Base-by-base conservation (phyloP, 2,329 filamentous ascomycete species). In the Chaetomium sp. region DNA sequence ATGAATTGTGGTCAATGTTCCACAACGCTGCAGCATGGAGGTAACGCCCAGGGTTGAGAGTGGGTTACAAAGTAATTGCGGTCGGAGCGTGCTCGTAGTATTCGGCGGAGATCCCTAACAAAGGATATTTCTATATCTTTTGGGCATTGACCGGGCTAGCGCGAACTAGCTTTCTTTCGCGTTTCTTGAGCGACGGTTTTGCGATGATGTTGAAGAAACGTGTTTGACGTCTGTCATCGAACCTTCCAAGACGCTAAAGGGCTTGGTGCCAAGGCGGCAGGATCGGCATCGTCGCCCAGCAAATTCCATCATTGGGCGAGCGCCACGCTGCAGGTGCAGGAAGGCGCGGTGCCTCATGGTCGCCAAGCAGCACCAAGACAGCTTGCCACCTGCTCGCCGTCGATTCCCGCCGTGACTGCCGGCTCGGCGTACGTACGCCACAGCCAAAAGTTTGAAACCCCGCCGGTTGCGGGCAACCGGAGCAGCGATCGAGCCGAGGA, bases 381-480 rank as follows among this genome's bases (percentile, higher is more conserved):
- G 23, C 47, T 19, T 9, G 49, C 58, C 57, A 59, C 16, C 38
- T 45, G 57, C 27, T 59, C 29, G 53, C 21, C 31, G 42, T 60
- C 53, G 27, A 53, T 29, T 64, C 50, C 59, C 59, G 61, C 33
- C 47, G 8, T 60, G 63, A 68, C 55, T 67, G 67, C 68, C 65
- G 68, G 59, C 68, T 68, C 63, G 68, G 68, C 68, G 38, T 66
- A 60, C 62, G 60, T 54, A 21, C 55, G 29, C 21, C 27, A 47
- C 33, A 2, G 23, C n/a, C 38, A 50, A n/a, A 54, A n/a, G 45
- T 13, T 6, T 38, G 13, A 50, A 19, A 23, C 54, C 38, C 53
- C 51, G 53, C 62, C 23, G 23, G n/a, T 33, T 23, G 3, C 63
- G 57, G 59, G n/a, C 59, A 54, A 62, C 57, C 16, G 58, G 62